Base-by-base conservation (phyloP, 371 early-diverging fungal species). In the Conidiobolus incongruus region DNA sequence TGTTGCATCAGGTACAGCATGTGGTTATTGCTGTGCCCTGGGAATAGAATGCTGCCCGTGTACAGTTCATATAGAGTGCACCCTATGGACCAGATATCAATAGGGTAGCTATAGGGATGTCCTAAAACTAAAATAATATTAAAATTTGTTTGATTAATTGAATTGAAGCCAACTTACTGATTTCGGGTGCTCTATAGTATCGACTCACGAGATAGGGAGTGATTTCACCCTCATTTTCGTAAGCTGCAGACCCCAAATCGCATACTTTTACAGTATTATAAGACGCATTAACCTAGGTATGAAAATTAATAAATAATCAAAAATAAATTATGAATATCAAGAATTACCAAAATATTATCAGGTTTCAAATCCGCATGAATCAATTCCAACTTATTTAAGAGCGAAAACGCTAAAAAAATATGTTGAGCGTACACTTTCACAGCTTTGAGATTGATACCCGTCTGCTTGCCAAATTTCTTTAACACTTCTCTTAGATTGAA, bases 101-200 rank as follows among this genome's bases (percentile, higher is more conserved):
- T 62, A 1, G 81, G 76, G 30, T 62, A 66, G 54, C 86, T 86
- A 51, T 89, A 90, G 0, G 81, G 64, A 20, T 87, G 50, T 0
- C 94, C 94, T n/a, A 95, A 58, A 35, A 93, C 76, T 78, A 50
- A n/a, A 33, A 21, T 10, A 21, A 28, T 21, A 23, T 38, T 3
- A 26, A 26, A 26, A 26, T 26, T 33, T 8, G 16, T 33, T 31
- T n/a, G n/a, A n/a, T n/a, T n/a, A n/a, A n/a, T n/a, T n/a, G n/a
- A n/a, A 26, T 21, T 2, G 3, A 16, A 36, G 1, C 19, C 29
- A 29, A 70, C 72, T 55, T 62, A 75, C 78, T 93, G 50, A 99
- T 80, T 63, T 99, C 99, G 2, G 99, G 99, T 0, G 99, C 83
- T 30, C 99, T 79, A 54, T 99, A 99, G 66, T 93, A 99, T 37